Evolutionary conservation across 352 stramenopile genomes (phyloP), one percentile per base, ranked within the genome.

Genomic region (Globisporangium uncinulatum): DNA sequence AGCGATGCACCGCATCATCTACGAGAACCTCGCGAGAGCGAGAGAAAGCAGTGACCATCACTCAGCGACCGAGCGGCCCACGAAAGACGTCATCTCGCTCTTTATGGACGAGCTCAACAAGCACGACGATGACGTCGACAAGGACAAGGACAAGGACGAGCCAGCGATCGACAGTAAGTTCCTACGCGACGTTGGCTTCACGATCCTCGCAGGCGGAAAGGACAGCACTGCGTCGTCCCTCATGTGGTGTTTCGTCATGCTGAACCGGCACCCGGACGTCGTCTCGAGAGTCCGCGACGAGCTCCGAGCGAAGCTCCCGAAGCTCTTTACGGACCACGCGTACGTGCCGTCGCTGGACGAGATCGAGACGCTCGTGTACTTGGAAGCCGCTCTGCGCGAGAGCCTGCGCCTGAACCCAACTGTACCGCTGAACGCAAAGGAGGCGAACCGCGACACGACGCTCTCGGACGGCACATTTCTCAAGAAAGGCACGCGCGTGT

Each of bases 211-310:
- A 32, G 86, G 74, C 9, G 87, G 82, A 3, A 70, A 79, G 32
- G 81, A 94, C 56, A 95, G 83, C 0, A 95, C 87, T 0, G 76
- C 83, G 0, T 73, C 62, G 55, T 80, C 76, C 29, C 52, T 95
- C 15, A 69, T 54, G 9, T 96, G 87, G 86, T 60, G 91, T 15
- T 64, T 95, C n/a, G 74, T 87, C 51, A 71, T 82, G 51, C 60
- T 96, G 8, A 67, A 69, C 32, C 71, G 71, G 14, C 65, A 94
- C 56, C 86, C 82, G 3, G 48, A 79, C 6, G 14, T 17, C 24
- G 24, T 47, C 42, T 29, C 42, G 42, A 47, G 72, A 24, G 60
- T 92, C 24, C 63, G 71, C 1, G 57, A 69, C 5, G 83, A 92
- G 54, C 58, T 92, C 0, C 15, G 53, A 0, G 56, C 63, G 32